Evolutionary conservation across 2,329 filamentous ascomycete genomes (phyloP).

Genomic region (Pseudogymnoascus sp.): DNA sequence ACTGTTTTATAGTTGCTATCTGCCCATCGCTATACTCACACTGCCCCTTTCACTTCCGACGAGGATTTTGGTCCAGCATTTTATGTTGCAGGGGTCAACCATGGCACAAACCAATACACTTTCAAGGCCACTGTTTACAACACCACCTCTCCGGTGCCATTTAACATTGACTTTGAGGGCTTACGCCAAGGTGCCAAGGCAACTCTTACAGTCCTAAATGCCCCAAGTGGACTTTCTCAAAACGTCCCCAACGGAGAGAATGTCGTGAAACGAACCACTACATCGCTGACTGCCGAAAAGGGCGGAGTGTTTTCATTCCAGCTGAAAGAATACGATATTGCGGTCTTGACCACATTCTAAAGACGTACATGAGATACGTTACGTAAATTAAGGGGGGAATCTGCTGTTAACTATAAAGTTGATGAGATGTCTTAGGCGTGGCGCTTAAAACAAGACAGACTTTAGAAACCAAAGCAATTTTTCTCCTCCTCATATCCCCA

Average conservation of each 20-base stretch:
- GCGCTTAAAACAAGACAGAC: not conserved
- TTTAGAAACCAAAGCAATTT: slow-evolving; percentile 38
- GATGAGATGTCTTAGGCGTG: not conserved
- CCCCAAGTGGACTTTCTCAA: slow-evolving; percentile 15
- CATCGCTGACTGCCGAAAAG: slow-evolving; percentile 12
- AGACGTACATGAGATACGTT: not conserved
- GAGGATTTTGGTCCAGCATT: slow-evolving; percentile 37
- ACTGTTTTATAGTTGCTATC: slow-evolving; percentile 34
- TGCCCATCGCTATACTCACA: slow-evolving; percentile 38
- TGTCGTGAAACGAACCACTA: slow-evolving; percentile 14
- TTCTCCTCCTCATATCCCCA: slow-evolving; percentile 39
- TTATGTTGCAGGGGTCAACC: slow-evolving; percentile 42
- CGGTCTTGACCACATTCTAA: slow-evolving; percentile 20
- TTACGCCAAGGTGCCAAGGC: slow-evolving; percentile 32
- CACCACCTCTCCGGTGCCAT: slow-evolving; percentile 39
- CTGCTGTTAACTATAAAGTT: not conserved
- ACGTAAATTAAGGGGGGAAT: not conserved
- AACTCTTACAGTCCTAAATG: slow-evolving; percentile 40
- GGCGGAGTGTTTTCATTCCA: slow-evolving; percentile 19
- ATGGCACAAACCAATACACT: slow-evolving; percentile 35
- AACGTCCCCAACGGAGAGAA: slow-evolving; percentile 14
- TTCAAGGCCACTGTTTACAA: slow-evolving; percentile 50
- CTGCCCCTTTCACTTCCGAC: slow-evolving; percentile 36
- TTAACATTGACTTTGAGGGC: slow-evolving; percentile 40
- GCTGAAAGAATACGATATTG: slow-evolving; percentile 19